phyloP scores from a whole-genome alignment of 768 basidiomycete genomes.

The Suillus weaverae region DNA sequence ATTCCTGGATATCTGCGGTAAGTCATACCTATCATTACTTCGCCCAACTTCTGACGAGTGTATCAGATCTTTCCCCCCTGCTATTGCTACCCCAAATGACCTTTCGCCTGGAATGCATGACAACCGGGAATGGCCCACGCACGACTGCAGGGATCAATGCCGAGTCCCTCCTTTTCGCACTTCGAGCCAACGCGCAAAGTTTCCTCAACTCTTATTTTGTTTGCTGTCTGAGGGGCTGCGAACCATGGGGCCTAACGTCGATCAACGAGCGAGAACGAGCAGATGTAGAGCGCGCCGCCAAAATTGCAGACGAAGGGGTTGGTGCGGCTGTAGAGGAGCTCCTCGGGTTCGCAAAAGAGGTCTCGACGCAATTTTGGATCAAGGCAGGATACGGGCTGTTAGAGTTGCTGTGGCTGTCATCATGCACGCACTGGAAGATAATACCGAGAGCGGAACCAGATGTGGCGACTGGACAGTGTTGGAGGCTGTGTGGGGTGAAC shows the following conservation, averaged over 20 bases:
- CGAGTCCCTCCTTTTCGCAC: slow-evolving; percentile 64
- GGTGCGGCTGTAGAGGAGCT: slow-evolving; percentile 64
- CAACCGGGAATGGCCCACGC: slow-evolving; percentile 60
- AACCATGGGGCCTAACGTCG: slow-evolving; percentile 58
- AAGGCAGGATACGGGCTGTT: slow-evolving; percentile 53
- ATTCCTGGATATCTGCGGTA: slow-evolving; percentile 74
- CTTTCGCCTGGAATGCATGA: slow-evolving; percentile 71
- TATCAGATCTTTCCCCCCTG: slow-evolving; percentile 71
- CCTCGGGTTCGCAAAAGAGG: slow-evolving; percentile 22
- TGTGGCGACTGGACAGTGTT: slow-evolving; percentile 55
- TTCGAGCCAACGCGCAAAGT: slow-evolving; percentile 59
- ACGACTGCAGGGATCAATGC: slow-evolving; percentile 63
- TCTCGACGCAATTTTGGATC: slow-evolving; percentile 47
- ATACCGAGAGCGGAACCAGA: slow-evolving; percentile 32
- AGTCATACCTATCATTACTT: slow-evolving; percentile 10
- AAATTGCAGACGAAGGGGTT: slow-evolving; percentile 67
- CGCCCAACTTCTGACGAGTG: slow-evolving; percentile 9
- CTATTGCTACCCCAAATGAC: slow-evolving; percentile 71
- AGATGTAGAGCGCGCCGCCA: slow-evolving; percentile 59
- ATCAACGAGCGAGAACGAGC: slow-evolving; percentile 62
- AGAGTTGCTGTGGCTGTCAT: slow-evolving; percentile 65
- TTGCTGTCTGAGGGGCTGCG: slow-evolving; percentile 58
- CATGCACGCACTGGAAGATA: slow-evolving; percentile 46
- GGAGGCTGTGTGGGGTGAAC: slow-evolving; percentile 60
- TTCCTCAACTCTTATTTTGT: slow-evolving; percentile 60